Conservation (phyloP, 2,329 filamentous ascomycete genomes). For the Nothopassalora personata region DNA sequence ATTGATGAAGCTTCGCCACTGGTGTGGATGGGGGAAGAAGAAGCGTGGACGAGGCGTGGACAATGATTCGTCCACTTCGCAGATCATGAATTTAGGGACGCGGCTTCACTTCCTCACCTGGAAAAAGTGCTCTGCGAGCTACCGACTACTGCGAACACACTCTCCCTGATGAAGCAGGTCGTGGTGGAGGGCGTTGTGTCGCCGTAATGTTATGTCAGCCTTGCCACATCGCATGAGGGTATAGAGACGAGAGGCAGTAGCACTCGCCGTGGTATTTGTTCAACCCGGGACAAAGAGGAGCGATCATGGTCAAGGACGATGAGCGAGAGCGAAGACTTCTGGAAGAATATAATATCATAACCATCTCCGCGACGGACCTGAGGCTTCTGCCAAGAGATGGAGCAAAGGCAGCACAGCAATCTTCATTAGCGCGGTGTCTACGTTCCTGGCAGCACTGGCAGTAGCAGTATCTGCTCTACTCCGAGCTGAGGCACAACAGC, state of each 20-base stretch:
- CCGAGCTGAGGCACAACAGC: neutral
- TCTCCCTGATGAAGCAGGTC: neutral
- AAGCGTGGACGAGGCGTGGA: neutral
- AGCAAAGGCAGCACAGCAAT: neutral
- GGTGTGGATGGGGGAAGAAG: neutral
- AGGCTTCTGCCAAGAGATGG: neutral
- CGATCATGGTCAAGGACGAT: neutral
- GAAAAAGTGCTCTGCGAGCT: neutral
- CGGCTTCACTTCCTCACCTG: neutral
- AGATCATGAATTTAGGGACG: neutral
- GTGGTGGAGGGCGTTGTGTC: neutral
- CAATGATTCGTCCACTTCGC: neutral
- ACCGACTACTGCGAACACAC: neutral
- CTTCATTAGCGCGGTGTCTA: neutral
- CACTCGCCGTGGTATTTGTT: neutral
- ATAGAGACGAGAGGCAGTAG: neutral
- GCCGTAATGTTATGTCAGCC: neutral
- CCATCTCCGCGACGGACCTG: neutral
- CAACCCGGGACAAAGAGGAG: neutral
- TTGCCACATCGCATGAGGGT: neutral
- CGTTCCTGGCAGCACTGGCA: neutral
- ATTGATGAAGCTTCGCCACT: neutral
- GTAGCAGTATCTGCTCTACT: neutral
- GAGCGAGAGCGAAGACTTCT: slow-evolving; percentile 21
- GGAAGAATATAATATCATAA: slow-evolving; percentile 16